Base-by-base conservation (phyloP, 2,329 filamentous ascomycete species). In the Ophiostoma quercus region DNA sequence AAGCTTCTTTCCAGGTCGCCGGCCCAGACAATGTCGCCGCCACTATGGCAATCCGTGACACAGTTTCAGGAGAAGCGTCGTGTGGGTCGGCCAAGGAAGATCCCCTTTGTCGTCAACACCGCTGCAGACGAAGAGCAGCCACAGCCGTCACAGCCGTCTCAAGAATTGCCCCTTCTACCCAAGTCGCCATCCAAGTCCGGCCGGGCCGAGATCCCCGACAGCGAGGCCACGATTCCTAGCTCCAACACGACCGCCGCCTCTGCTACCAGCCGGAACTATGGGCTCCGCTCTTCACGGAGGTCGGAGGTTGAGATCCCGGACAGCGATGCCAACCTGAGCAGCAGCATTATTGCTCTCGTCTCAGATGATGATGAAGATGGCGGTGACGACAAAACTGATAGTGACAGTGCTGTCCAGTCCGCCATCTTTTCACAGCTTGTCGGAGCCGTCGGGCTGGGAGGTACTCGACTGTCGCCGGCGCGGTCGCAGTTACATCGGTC, bases 271-370 rank as follows among this genome's bases (percentile, higher is more conserved):
- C 66, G 66, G 7, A 34, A 7, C 2, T 51, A 14, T 7, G n/a
- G 14, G 8, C 41, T 34, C 2, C 66, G 14, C 3, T n/a, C 66
- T 11, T 57, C 67, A 16, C 37, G 32, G 29, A 57, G 25, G 67
- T 41, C 32, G 9, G 66, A 67, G 37, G 47, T 69, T 16, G 66
- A 69, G 37, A 62, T 69, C 3, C 68, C 70, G 22, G 63, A 68
- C 29, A 67, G 69, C 63, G 67, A 67, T 6, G 41, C n/a, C 43
- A 47, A 29, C n/a, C 62, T 67, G 67, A 71, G 81, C 70, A 71
- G 70, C 62, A 65, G 67, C 65, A 77, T 84, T 67, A 76, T 82
- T 63, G 83, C 82, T 32, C 78, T 84, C 70, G 74, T 82, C 12
- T 78, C 81, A 7, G 78, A 80, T 73, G 76, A 69, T 39, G 65